Evolutionary conservation across 352 stramenopile species (phyloP), one percentile per base, ranked within the genome.

Genomic region (Globisporangium canariense): DNA sequence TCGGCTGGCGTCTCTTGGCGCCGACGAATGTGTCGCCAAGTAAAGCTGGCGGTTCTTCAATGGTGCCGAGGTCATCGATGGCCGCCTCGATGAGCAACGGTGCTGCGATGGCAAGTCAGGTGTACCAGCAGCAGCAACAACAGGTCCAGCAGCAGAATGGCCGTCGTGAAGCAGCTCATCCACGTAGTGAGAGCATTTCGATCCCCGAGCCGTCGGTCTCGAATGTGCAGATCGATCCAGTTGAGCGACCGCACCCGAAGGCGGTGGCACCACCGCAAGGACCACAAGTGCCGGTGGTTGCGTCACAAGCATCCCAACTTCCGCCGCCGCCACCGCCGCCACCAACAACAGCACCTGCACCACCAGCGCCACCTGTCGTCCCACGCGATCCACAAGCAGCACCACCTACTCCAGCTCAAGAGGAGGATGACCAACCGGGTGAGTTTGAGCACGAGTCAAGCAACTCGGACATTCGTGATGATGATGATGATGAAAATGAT

Each of bases 1-100:
- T 99, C 60, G 97, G 91, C 54, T 99, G 97, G 97, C 92, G 97
- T 66, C 75, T 99, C 47, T 69, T 98, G 9, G 74, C 77, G 54
- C 79, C 74, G 51, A 92, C 83, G 66, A 89, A 76, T 58, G 76
- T 83, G 36, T 75, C 70, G 16, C 78, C 77, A 9, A 88, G 74
- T 47, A 63, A 59, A 52, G 62, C 62, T 52, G 69, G 76, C 25
- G 72, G 70, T 9, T 67, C 60, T 60, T 77, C 45, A 13, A 78
- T 66, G 14, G 66, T 68, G n/a, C 63, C 50, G 18, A 73, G 78
- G n/a, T 78, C 72, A 1, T 74, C 62, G 1, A 69, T 78, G 30
- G 60, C 68, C 16, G 62, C 55, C 46, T 66, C 57, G 36, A 43
- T 68, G 7, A 41, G 51, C 18, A 55, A 20, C 18, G 38, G 34